Evolutionary conservation across 176 grass and related monocot species (phyloP).

Genomic region (Secale cereale): DNA sequence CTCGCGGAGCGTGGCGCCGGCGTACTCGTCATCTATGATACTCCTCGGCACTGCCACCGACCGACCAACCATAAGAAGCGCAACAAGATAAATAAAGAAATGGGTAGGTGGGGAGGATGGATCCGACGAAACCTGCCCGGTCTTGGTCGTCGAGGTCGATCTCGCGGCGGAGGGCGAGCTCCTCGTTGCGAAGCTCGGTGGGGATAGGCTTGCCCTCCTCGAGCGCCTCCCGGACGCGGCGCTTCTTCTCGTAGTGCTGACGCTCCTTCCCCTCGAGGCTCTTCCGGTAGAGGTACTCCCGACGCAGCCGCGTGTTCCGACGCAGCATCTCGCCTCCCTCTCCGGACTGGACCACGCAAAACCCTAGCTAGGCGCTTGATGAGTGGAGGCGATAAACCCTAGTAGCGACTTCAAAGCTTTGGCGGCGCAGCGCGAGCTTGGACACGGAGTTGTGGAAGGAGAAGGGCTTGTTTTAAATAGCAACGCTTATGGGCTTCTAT

Average conservation of each 20-base stretch:
- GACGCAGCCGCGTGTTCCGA: slow-evolving; percentile 40
- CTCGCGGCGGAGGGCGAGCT: slow-evolving; percentile 57
- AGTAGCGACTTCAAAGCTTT: neutral
- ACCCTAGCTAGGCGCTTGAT: slow-evolving; percentile 24
- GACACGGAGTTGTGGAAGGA: neutral
- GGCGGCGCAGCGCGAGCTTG: slow-evolving; percentile 1
- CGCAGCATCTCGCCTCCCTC: slow-evolving; percentile 46
- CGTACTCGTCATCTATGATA: slow-evolving; percentile 85
- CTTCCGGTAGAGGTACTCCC: slow-evolving; percentile 77
- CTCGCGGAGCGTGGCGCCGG: slow-evolving; percentile 40
- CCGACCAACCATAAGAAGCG: slow-evolving; percentile 20
- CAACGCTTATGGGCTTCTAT: neutral
- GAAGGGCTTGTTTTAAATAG: neutral
- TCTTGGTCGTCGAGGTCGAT: slow-evolving; percentile 84
- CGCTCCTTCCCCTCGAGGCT: slow-evolving; percentile 74
- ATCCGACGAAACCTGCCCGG: slow-evolving; percentile 32
- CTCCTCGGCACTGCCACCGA: slow-evolving; percentile 46
- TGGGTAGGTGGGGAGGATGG: neutral
- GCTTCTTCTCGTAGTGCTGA: slow-evolving; percentile 90
- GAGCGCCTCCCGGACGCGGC: slow-evolving; percentile 67
- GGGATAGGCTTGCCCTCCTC: slow-evolving; percentile 87
- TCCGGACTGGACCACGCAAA: neutral
- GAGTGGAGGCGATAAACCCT: slow-evolving; percentile 20
- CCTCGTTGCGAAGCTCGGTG: slow-evolving; percentile 83
- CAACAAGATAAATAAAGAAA: neutral